Evolutionary conservation across 1,284 basidiomycete species (phyloP).

Genomic region (Moesziomyces aphidis): DNA sequence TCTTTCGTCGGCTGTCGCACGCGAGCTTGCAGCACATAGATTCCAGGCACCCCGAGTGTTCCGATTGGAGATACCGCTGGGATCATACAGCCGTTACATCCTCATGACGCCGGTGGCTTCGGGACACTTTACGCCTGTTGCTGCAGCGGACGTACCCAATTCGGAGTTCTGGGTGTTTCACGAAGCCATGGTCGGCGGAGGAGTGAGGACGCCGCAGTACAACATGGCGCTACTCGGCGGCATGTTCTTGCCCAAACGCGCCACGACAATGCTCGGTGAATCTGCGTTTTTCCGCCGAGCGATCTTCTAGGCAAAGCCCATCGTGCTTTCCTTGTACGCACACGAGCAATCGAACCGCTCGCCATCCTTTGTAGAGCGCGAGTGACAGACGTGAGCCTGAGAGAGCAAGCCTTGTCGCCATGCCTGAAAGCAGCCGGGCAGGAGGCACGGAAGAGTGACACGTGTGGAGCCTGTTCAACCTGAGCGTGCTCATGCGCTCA

Average conservation of each 20-base stretch:
- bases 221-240: constrained; percentile 6
- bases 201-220: not conserved
- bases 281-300: not conserved
- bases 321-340: too few species aligned
- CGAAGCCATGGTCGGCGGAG: not conserved
- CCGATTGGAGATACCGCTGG: not conserved
- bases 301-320: not conserved
- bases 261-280: not conserved
- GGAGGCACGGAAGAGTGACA: too few species aligned
- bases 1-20: not conserved
- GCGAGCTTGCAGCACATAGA: not conserved
- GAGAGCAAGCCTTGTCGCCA: too few species aligned
- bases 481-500: not conserved
- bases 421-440: too few species aligned
- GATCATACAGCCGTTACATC: not conserved
- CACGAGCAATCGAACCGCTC: too few species aligned
- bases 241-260: constrained; percentile 8
- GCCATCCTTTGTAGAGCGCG: too few species aligned
- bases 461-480: too few species aligned
- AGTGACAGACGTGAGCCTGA: too few species aligned
- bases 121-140: not conserved
- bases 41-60: not conserved
- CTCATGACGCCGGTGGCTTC: not conserved
- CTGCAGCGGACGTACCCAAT: not conserved
- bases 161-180: constrained; percentile 4